A percentile compares a stretch with the other conserved stretches of the same genome.
phyloP scores from a whole-genome alignment of 257 asterid species.

The Lycium barbarum region DNA sequence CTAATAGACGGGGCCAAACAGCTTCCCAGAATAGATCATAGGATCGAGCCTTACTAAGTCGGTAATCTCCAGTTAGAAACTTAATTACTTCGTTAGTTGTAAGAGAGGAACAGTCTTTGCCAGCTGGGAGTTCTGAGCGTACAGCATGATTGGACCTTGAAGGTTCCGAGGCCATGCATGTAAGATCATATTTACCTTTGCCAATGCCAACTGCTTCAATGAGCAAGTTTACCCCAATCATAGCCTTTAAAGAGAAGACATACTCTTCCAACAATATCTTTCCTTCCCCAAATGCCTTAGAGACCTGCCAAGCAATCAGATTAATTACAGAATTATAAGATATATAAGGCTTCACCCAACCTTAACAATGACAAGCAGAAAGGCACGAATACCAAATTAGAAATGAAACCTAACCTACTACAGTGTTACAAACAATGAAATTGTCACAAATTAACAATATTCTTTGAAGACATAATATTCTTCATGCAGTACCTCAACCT shows the following conservation, averaged over 20 bases:
- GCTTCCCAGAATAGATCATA: constrained; percentile 91
- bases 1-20: constrained; percentile 92
- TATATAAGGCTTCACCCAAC: background rate
- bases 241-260: constrained; percentile 57
- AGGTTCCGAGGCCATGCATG: constrained; percentile 59
- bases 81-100: constrained; percentile 62
- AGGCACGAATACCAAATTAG: constrained; percentile 13
- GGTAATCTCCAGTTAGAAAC: constrained; percentile 71
- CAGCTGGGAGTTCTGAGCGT: constrained; percentile 72
- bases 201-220: constrained; percentile 79
- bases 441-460: background rate
- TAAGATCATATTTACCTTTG: constrained; percentile 64
- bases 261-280: constrained; percentile 58
- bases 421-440: background rate
- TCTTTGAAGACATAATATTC: background rate
- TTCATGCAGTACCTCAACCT: background rate
- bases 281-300: constrained; percentile 56
- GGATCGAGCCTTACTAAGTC: constrained; percentile 81
- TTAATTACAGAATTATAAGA: background rate
- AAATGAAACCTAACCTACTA: constrained; percentile 16
- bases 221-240: constrained; percentile 59
- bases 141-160: constrained; percentile 48
- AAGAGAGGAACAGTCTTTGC: constrained; percentile 75
- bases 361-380: background rate
- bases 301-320: constrained; percentile 51